These are phyloP conservation scores for Tarenaya hassleriana DNA, from an alignment of 345 rosid species.

Conservation along the genomic window DNA sequence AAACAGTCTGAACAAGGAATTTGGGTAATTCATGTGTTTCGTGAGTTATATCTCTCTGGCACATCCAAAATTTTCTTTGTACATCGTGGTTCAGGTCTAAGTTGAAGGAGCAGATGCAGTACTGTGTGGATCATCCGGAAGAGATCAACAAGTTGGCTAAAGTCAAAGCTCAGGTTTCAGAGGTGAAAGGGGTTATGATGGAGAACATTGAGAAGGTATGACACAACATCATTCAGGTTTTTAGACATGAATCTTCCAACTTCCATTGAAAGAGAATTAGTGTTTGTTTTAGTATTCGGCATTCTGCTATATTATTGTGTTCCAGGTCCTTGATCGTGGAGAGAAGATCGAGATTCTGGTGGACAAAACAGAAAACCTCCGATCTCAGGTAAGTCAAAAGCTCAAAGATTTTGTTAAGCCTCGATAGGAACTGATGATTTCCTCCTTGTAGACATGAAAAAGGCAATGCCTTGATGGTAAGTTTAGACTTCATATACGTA, in stretches of 20 bases:
- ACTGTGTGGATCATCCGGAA: slow-evolving; percentile 52
- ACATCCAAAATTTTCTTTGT: not conserved
- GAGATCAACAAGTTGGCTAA: slow-evolving; percentile 47
- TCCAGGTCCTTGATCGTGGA: slow-evolving; percentile 73
- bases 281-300: not conserved
- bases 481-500: too few relatives aligned
- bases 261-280: not conserved
- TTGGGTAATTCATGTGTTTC: slow-evolving; percentile 21
- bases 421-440: too few relatives aligned
- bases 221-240: not conserved
- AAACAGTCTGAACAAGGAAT: slow-evolving; percentile 36
- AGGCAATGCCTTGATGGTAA: too few relatives aligned
- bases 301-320: not conserved
- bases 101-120: slow-evolving; percentile 63
- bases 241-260: not conserved
- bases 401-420: not conserved
- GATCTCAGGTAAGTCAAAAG: slow-evolving; percentile 48
- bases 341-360: slow-evolving; percentile 76
- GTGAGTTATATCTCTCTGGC: not conserved
- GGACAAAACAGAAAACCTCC: slow-evolving; percentile 76
- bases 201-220: slow-evolving; percentile 52
- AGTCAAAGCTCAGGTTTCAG: slow-evolving; percentile 59
- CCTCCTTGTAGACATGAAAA: too few relatives aligned
- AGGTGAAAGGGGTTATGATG: slow-evolving; percentile 54
- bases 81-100: slow-evolving; percentile 31